Conservation (phyloP, 179 eudicot species). For the Vitellaria paradoxa region DNA sequence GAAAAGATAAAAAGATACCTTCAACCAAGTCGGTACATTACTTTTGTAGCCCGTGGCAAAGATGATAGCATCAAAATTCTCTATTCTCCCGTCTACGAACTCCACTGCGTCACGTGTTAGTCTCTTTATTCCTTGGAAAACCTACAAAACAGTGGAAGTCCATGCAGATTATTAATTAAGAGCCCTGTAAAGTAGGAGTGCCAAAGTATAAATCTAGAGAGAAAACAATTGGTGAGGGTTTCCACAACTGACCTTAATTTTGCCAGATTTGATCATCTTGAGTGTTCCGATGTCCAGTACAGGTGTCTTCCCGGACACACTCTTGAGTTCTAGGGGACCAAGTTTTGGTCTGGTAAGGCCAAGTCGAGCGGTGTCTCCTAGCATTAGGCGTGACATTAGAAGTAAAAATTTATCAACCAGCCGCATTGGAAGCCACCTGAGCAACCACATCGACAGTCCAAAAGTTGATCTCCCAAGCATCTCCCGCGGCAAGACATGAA, state of each 20-base stretch:
- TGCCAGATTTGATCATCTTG: slow-evolving; percentile 47
- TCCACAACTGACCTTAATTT: slow-evolving; percentile 43
- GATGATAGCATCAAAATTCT: slow-evolving; percentile 62
- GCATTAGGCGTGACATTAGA: slow-evolving; percentile 46
- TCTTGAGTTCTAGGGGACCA: slow-evolving; percentile 72
- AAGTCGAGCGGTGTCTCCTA: slow-evolving; percentile 56
- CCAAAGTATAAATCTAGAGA: too few species aligned
- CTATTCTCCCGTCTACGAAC: slow-evolving; percentile 55
- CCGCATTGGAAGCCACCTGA: slow-evolving; percentile 62
- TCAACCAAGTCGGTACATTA: slow-evolving; percentile 75
- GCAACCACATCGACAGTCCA: slow-evolving; percentile 57
- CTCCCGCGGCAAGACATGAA: slow-evolving; percentile 74
- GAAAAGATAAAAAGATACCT: slow-evolving; percentile 33
- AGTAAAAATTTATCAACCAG: slow-evolving; percentile 63
- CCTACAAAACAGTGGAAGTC: slow-evolving; percentile 25
- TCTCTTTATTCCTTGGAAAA: slow-evolving; percentile 53
- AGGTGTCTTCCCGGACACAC: slow-evolving; percentile 60
- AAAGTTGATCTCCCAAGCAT: slow-evolving; percentile 74
- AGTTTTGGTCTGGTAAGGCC: slow-evolving; percentile 57
- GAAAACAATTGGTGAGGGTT: too few species aligned
- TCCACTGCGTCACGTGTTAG: slow-evolving; percentile 40
- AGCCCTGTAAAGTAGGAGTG: neutral
- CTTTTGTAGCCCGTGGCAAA: slow-evolving; percentile 82
- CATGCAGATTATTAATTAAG: neutral
- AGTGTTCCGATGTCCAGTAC: slow-evolving; percentile 76